phyloP scores from a whole-genome alignment of 1,139 yeast genomes.

The Blastobotrys arbuscula region DNA sequence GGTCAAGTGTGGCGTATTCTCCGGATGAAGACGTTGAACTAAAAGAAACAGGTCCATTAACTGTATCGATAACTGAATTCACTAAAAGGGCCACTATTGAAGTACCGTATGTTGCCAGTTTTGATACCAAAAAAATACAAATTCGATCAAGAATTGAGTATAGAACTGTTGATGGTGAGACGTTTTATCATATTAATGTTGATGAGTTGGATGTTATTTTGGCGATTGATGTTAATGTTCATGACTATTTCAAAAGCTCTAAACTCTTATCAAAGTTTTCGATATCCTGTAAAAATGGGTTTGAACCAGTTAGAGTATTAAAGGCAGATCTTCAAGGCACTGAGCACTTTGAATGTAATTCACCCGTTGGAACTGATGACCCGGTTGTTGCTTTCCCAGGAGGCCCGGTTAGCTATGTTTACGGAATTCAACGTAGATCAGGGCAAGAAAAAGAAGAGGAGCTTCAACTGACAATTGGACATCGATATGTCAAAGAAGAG shows the following conservation, averaged over 20 bases:
- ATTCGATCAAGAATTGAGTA: conserved; percentile 7
- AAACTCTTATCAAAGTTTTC: conserved; percentile 62
- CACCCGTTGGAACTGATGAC: conserved; percentile 30
- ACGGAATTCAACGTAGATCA: conserved; percentile 39
- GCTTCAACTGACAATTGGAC: conserved; percentile 18
- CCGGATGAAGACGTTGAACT: background rate
- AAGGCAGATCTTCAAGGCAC: conserved; percentile 41
- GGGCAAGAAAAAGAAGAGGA: conserved; percentile 14
- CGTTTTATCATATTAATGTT: conserved; percentile 16
- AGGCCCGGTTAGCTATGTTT: conserved; percentile 64
- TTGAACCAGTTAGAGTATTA: conserved; percentile 51
- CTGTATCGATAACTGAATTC: background rate
- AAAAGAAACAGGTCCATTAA: conserved; percentile 4
- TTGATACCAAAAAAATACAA: conserved; percentile 11
- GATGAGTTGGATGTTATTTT: conserved; percentile 31
- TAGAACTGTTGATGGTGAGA: conserved; percentile 17
- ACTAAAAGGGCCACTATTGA: background rate
- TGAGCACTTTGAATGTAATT: conserved; percentile 40
- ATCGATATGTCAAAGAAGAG: conserved; percentile 23
- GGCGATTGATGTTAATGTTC: conserved; percentile 66
- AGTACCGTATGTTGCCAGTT: conserved; percentile 12
- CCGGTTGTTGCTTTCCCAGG: conserved; percentile 53
- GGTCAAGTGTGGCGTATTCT: background rate
- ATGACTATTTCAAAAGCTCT: conserved; percentile 58
- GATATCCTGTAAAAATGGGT: conserved; percentile 51